Base-by-base conservation (phyloP, 768 basidiomycete species). In the Pleurotus sapidus region DNA sequence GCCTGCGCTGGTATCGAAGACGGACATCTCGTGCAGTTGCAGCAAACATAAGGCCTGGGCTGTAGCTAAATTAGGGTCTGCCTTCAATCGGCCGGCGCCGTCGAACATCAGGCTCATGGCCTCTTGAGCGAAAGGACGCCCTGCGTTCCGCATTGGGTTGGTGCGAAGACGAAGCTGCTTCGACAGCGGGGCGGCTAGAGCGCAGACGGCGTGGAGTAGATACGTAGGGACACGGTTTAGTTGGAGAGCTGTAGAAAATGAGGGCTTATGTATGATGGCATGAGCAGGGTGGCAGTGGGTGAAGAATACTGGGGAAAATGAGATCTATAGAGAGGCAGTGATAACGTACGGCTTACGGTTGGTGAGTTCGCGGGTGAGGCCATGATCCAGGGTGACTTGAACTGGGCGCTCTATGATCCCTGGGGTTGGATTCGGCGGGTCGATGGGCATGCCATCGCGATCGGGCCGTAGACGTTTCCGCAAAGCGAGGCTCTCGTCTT, bases 241-340 rank as follows among this genome's bases (percentile, higher is more conserved):
- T 56, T 82, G 81, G 6, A 93, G 80, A 30, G 81, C 77, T 1
- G 84, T 77, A 20, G 85, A 77, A 63, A 93, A 93, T 6, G 86
- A 84, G 18, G 91, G 87, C 53, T 89, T 89, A 70, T 93, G 91
- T 46, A 93, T 81, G 59, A 92, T 77, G 63, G 86, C 79, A 38
- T 87, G 83, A 59, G 86, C 83, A 20, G 91, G 91, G 65, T 92
- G 88, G 62, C 87, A 87, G 67, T 89, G 88, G 23, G 91, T 80
- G 68, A 93, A 92, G 70, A 92, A 92, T 8, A 92, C 90, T 92
- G 56, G 51, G 59, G 49, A 60, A 56, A 47, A 55, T 53, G 60
- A 59, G 57, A 43, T 38, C 54, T 30, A 34, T 55, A 56, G 47
- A 55, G 53, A 47, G 46, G 49, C 39, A 57, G 42, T 63, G 54